Conservation (phyloP, 768 basidiomycete genomes). For the Fibroporia radiculosa region DNA sequence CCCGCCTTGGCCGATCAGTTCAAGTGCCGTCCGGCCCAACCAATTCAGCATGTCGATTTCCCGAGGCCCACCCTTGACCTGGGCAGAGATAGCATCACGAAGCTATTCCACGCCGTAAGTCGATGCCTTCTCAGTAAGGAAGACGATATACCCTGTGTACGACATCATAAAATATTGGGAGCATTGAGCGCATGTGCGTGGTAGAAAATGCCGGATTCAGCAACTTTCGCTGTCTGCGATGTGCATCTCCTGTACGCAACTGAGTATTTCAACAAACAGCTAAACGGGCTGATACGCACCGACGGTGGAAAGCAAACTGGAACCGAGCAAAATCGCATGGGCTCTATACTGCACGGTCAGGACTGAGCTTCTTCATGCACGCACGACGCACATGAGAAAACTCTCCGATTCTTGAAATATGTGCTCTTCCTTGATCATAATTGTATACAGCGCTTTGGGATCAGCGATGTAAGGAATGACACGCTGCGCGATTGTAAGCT, state of each 20-base stretch:
- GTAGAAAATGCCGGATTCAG: conserved; percentile 12
- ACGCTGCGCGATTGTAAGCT: too few species aligned
- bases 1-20: conserved; percentile 20
- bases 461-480: too few species aligned
- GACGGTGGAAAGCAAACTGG: conserved; percentile 5
- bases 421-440: too few species aligned
- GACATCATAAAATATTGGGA: conserved; percentile 12
- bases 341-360: too few species aligned
- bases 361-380: too few species aligned
- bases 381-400: too few species aligned
- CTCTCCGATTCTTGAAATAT: too few species aligned
- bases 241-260: conserved; percentile 11
- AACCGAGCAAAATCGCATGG: conserved; percentile 7
- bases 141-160: conserved; percentile 11
- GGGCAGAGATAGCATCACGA: conserved; percentile 10
- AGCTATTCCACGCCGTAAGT: conserved; percentile 11
- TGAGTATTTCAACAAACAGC: background rate
- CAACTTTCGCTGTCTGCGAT: conserved; percentile 17
- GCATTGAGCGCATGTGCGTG: conserved; percentile 7
- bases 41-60: conserved; percentile 19
- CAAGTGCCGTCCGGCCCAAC: conserved; percentile 21
- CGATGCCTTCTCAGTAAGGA: background rate
- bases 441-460: too few species aligned
- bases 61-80: background rate
- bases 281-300: conserved; percentile 1